Evolutionary conservation across 305 asterid species (phyloP), one percentile per base, ranked within the genome.

Genomic region (Lippia alba): DNA sequence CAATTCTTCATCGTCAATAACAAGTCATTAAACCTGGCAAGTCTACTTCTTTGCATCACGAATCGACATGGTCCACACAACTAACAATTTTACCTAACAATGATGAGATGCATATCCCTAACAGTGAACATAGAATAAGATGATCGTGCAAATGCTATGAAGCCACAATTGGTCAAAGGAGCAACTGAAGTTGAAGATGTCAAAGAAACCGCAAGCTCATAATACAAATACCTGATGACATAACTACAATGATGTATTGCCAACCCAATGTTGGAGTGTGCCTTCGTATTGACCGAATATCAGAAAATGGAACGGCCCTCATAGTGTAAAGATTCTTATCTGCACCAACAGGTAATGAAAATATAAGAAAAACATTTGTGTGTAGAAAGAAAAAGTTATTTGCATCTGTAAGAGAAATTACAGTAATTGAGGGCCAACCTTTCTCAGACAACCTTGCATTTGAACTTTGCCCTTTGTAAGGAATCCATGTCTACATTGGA

Each of bases 401-500:
- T 17, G 20, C 56, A 75, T 64, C 64, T 32, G 40, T 66, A 61
- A 56, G 60, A 39, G 20, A 75, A 68, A 30, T 54, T 9, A 56
- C 34, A 66, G 50, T 24, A 61, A 30, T 34, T 34, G 40, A 49
- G 51, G 53, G 71, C 80, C 58, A 74, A 95, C 99, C 99, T 89
- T 82, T 91, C 79, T 92, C 97, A 12, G 98, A 82, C 78, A 92
- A 81, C 83, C 89, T 85, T 18, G 96, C 82, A 79, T 81, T 86
- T 41, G 97, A 91, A 75, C 78, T 84, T 73, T 87, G 96, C 56
- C 97, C 98, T 86, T 95, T 91, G 87, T 92, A 95, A 17, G 99
- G 99, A 69, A 89, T 88, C 99, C 99, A 95, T 44, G 99, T 91
- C 99, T 95, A 77, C 56, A 76, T 59, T 14, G n/a, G 55, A 58